phyloP scores from a whole-genome alignment of 2,329 filamentous ascomycete species.

The Xylogone sp. region DNA sequence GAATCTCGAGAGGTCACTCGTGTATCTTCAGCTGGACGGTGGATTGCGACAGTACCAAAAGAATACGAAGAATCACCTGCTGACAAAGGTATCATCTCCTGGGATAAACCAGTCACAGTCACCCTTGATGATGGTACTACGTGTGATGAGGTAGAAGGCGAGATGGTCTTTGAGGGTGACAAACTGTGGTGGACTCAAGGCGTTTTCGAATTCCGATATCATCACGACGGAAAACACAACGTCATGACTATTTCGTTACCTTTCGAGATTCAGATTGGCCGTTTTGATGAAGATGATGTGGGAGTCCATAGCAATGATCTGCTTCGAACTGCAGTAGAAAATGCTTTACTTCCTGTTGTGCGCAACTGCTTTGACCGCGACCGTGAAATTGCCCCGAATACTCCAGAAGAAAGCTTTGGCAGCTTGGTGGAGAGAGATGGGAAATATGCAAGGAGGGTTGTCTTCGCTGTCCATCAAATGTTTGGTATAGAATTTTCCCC shows the following conservation, averaged over 20 bases:
- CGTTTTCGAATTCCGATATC: conserved; percentile 95
- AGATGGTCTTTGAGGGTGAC: conserved; percentile 85
- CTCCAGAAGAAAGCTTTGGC: conserved; percentile 78
- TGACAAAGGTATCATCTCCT: conserved; percentile 71
- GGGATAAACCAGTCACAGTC: conserved; percentile 54
- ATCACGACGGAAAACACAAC: conserved; percentile 87
- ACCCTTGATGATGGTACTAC: conserved; percentile 43
- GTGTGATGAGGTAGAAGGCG: conserved; percentile 65
- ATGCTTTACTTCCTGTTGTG: conserved; percentile 74
- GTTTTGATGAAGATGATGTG: conserved; percentile 76
- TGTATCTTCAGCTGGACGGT: conserved; percentile 81
- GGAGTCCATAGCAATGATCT: conserved; percentile 53
- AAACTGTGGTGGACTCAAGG: conserved; percentile 97
- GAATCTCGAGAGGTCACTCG: conserved; percentile 79
- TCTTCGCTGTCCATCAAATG: conserved; percentile 94
- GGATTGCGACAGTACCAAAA: conserved; percentile 76
- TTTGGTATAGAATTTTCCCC: conserved; percentile 95
- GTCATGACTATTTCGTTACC: conserved; percentile 93
- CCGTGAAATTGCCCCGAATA: conserved; percentile 81
- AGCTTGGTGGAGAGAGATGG: conserved; percentile 78
- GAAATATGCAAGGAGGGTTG: conserved; percentile 85
- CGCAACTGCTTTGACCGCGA: conserved; percentile 92
- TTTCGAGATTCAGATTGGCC: conserved; percentile 82
- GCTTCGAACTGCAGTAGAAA: conserved; percentile 69
- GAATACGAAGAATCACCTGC: conserved; percentile 72